Evolutionary conservation across 768 basidiomycete species (phyloP).

Genomic region (Termitomyces titanicus): DNA sequence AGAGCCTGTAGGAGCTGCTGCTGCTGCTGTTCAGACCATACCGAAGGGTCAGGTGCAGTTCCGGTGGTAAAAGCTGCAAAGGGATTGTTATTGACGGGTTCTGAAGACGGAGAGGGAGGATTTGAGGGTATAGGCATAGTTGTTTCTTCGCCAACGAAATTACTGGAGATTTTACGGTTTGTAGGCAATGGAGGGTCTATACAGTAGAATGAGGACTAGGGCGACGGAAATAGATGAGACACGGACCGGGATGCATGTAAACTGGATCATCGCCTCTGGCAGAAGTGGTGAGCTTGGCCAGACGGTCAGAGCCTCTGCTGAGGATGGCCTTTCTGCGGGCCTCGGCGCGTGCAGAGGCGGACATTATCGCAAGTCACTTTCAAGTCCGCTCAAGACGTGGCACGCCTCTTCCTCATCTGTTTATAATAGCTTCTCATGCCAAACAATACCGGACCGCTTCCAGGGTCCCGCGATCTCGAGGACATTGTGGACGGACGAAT

Average conservation of each 20-base stretch:
- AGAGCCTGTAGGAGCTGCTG: conserved; percentile 66
- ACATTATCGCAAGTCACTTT: conserved; percentile 22
- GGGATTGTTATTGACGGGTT: conserved; percentile 19
- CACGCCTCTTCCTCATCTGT: conserved; percentile 1
- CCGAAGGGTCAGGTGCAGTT: conserved; percentile 45
- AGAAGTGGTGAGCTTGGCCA: conserved; percentile 75
- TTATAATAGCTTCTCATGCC: background rate
- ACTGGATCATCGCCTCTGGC: conserved; percentile 64
- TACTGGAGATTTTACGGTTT: conserved; percentile 24
- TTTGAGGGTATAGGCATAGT: conserved; percentile 34
- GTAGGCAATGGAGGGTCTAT: conserved; percentile 39
- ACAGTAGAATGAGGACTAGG: background rate
- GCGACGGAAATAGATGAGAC: background rate
- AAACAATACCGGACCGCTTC: background rate
- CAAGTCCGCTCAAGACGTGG: conserved; percentile 17
- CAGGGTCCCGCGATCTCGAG: too few species aligned
- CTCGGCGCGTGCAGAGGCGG: conserved; percentile 69
- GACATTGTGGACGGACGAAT: too few species aligned
- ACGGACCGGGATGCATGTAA: conserved; percentile 48
- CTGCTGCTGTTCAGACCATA: conserved; percentile 70
- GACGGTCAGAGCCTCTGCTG: conserved; percentile 64
- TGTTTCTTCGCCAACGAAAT: conserved; percentile 46
- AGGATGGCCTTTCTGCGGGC: conserved; percentile 78
- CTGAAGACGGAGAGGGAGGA: conserved; percentile 25
- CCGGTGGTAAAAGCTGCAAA: conserved; percentile 19